phyloP scores from a whole-genome alignment of 2,329 filamentous ascomycete species.

The Alternaria hordeiaustralica region DNA sequence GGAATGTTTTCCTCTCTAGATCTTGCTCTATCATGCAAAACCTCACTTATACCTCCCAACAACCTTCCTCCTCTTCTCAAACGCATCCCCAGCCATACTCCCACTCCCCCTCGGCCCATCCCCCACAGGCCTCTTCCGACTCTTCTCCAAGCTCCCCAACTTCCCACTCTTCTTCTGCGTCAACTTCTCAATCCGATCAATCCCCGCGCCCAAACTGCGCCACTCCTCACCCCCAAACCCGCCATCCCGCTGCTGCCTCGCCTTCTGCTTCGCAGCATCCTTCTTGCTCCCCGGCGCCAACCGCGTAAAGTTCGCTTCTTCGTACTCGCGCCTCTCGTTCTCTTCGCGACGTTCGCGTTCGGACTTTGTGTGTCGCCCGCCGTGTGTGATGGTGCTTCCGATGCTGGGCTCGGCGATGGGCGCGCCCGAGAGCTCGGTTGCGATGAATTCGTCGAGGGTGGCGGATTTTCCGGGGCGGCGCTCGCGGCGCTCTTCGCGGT shows the following conservation, averaged over 20 bases:
- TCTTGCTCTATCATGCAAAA: not conserved
- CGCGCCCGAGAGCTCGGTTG: conserved; percentile 79
- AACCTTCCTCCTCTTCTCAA: conserved; percentile 58
- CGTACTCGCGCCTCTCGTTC: conserved; percentile 80
- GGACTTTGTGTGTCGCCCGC: conserved; percentile 81
- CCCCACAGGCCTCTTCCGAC: conserved; percentile 77
- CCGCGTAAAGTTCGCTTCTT: conserved; percentile 90
- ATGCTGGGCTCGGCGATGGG: conserved; percentile 88
- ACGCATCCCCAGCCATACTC: conserved; percentile 73
- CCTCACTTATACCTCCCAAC: conserved; percentile 35
- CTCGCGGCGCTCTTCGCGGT: conserved; percentile 67
- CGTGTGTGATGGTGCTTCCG: conserved; percentile 82
- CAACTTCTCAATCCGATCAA: conserved; percentile 83
- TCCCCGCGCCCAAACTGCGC: conserved; percentile 81
- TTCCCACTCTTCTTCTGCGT: conserved; percentile 70
- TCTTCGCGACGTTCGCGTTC: conserved; percentile 77
- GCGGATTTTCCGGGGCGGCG: conserved; percentile 74
- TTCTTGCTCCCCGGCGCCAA: conserved; percentile 89
- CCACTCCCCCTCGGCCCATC: conserved; percentile 75
- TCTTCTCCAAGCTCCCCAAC: conserved; percentile 73
- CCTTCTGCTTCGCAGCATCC: conserved; percentile 71
- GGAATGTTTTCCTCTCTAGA: not conserved
- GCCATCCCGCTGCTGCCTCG: conserved; percentile 44
- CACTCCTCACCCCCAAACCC: conserved; percentile 94
- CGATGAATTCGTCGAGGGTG: conserved; percentile 91